A percentile compares a stretch with the other conserved stretches of the same genome.
phyloP scores from a whole-genome alignment of 1,284 basidiomycete species.

The Irpex sp. region DNA sequence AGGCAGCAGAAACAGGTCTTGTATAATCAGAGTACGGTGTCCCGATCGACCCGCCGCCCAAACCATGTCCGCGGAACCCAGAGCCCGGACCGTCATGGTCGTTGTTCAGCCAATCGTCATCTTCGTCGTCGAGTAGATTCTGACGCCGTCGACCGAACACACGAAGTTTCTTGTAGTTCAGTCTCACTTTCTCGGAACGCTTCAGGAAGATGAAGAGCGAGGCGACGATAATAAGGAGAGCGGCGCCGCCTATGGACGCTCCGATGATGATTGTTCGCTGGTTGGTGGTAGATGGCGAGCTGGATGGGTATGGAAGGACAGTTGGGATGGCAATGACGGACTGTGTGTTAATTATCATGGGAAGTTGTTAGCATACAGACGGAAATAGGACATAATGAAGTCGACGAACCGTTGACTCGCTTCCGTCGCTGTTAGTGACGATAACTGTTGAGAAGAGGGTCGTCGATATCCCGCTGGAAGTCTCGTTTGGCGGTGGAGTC shows the following conservation, averaged over 20 bases:
- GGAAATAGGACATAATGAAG: too few species aligned
- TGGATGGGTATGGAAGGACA: conserved; percentile 14
- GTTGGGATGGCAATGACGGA: conserved; percentile 26
- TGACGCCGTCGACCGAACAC: conserved; percentile 37
- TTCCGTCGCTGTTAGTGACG: conserved; percentile 5
- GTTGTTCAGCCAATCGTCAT: conserved; percentile 30
- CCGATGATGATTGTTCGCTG: conserved; percentile 45
- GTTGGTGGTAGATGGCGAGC: conserved; percentile 5
- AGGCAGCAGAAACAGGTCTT: background rate
- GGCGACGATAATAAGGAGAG: conserved; percentile 35
- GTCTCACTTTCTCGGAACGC: conserved; percentile 22
- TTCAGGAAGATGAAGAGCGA: conserved; percentile 38
- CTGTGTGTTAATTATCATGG: conserved; percentile 10
- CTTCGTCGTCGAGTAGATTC: conserved; percentile 41
- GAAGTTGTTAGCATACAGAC: background rate
- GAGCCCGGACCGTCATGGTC: background rate
- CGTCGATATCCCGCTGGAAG: conserved; percentile 8
- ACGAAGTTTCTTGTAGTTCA: conserved; percentile 35
- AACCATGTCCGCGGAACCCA: background rate
- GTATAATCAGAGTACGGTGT: background rate
- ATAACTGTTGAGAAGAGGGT: conserved; percentile 23
- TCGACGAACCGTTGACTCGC: conserved; percentile 28
- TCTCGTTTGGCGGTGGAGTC: background rate
- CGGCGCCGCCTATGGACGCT: conserved; percentile 39
- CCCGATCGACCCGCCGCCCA: background rate